Evolutionary conservation across 352 stramenopile species (phyloP), one percentile per base, ranked within the genome.

Genomic region (Lagenidium giganteum): DNA sequence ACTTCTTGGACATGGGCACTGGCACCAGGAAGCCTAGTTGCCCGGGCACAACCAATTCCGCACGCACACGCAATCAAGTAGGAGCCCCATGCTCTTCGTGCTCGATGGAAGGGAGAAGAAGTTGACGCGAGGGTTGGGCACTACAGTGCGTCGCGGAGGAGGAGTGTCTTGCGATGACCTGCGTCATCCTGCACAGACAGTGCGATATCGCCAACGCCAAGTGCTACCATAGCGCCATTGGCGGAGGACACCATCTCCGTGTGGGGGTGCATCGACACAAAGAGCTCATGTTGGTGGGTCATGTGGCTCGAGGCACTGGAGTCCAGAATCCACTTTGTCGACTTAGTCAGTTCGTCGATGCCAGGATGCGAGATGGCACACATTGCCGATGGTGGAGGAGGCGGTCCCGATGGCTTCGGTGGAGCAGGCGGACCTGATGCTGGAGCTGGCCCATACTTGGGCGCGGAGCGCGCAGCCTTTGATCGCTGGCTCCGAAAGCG

Each of bases 311-410:
- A 34, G 23, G 42, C 30, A 22, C 30, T 32, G 17, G 31, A 42
- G 22, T 50, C 42, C 21, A 50, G 21, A 26, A 50, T 41, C 30
- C 40, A 47, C 20, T 46, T n/a, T n/a, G n/a, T n/a, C n/a, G n/a
- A n/a, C n/a, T n/a, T n/a, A n/a, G n/a, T n/a, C n/a, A n/a, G n/a
- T n/a, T n/a, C n/a, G n/a, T n/a, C n/a, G n/a, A n/a, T n/a, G n/a
- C n/a, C n/a, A n/a, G n/a, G n/a, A n/a, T n/a, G n/a, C n/a, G n/a
- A n/a, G n/a, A n/a, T n/a, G n/a, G n/a, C n/a, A n/a, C n/a, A n/a
- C n/a, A n/a, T n/a, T n/a, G n/a, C n/a, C n/a, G n/a, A n/a, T n/a
- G n/a, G n/a, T n/a, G n/a, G n/a, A n/a, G n/a, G n/a, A n/a, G n/a
- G n/a, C n/a, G n/a, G n/a, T n/a, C n/a, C n/a, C n/a, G n/a, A n/a